Evolutionary conservation across 176 grass and related monocot species (phyloP).

Genomic region (Saccharum officinarum): DNA sequence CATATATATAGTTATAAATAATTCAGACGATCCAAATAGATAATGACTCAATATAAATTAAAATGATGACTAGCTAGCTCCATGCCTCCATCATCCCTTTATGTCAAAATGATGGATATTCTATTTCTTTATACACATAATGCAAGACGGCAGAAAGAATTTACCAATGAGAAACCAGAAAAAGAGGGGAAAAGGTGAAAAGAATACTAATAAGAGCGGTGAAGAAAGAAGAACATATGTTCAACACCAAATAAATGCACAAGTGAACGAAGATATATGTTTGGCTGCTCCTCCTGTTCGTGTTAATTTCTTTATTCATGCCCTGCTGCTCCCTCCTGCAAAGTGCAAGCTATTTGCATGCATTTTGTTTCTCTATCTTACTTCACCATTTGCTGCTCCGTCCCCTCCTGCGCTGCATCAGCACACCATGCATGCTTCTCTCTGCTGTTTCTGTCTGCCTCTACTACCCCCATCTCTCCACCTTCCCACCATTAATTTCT

Average conservation of each 20-base stretch:
- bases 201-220: neutral
- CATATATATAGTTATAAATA: neutral
- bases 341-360: neutral
- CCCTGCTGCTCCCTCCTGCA: slow-evolving; percentile 16
- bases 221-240: slow-evolving; percentile 1
- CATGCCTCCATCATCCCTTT: neutral
- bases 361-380: slow-evolving; percentile 13
- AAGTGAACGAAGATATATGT: neutral
- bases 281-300: neutral
- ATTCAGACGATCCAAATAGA: neutral
- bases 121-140: slow-evolving; percentile 13
- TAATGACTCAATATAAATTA: neutral
- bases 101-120: neutral
- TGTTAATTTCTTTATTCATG: slow-evolving; percentile 22
- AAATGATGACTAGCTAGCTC: neutral
- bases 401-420: neutral
- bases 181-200: neutral
- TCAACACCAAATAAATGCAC: neutral
- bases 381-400: slow-evolving; percentile 40
- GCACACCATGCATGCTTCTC: slow-evolving; percentile 35
- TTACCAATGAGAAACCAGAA: neutral
- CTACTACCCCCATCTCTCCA: slow-evolving; percentile 5
- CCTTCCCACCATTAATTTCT: slow-evolving; percentile 30
- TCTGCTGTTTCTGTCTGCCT: neutral
- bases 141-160: slow-evolving; percentile 8